A percentile compares a stretch with the other conserved stretches of the same genome.
phyloP scores from a whole-genome alignment of 2,329 filamentous ascomycete species.

The Fusarium keratoplasticum region DNA sequence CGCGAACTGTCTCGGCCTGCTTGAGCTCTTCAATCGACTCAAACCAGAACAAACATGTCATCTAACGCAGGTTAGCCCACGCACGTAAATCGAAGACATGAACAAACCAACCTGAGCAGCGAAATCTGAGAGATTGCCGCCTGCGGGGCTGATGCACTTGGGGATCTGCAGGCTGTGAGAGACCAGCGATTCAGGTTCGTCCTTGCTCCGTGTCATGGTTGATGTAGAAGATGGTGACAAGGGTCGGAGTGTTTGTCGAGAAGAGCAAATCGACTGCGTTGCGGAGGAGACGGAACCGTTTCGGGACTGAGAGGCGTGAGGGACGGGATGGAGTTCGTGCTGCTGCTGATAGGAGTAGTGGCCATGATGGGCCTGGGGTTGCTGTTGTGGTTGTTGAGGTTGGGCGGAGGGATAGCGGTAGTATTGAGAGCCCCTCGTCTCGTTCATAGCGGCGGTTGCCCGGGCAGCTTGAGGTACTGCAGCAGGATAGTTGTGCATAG shows the following conservation, averaged over 20 bases:
- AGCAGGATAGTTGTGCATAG: slow-evolving; percentile 54
- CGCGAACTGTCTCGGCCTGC: slow-evolving; percentile 73
- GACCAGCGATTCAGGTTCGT: slow-evolving; percentile 60
- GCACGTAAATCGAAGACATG: not conserved
- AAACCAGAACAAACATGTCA: slow-evolving; percentile 98
- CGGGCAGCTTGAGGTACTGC: slow-evolving; percentile 50
- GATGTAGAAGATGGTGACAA: slow-evolving; percentile 53
- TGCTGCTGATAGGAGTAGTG: slow-evolving; percentile 30
- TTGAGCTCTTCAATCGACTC: slow-evolving; percentile 85
- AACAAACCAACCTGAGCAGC: slow-evolving; percentile 76
- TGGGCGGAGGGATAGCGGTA: slow-evolving; percentile 46
- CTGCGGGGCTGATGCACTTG: slow-evolving; percentile 77
- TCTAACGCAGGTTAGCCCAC: slow-evolving; percentile 61
- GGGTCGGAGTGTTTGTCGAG: slow-evolving; percentile 49
- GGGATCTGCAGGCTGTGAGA: slow-evolving; percentile 77
- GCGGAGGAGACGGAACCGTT: slow-evolving; percentile 34
- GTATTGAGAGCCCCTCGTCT: slow-evolving; percentile 48
- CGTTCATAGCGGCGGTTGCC: slow-evolving; percentile 48
- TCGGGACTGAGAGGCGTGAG: slow-evolving; percentile 24
- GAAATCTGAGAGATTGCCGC: slow-evolving; percentile 84
- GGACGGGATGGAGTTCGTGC: slow-evolving; percentile 24
- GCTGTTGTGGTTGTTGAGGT: slow-evolving; percentile 28
- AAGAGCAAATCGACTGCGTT: slow-evolving; percentile 25
- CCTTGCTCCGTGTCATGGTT: slow-evolving; percentile 41
- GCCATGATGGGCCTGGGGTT: slow-evolving; percentile 16